Evolutionary conservation across 306 rosid species (phyloP), one percentile per base, ranked within the genome.

Genomic region (Gillenia trifoliata): DNA sequence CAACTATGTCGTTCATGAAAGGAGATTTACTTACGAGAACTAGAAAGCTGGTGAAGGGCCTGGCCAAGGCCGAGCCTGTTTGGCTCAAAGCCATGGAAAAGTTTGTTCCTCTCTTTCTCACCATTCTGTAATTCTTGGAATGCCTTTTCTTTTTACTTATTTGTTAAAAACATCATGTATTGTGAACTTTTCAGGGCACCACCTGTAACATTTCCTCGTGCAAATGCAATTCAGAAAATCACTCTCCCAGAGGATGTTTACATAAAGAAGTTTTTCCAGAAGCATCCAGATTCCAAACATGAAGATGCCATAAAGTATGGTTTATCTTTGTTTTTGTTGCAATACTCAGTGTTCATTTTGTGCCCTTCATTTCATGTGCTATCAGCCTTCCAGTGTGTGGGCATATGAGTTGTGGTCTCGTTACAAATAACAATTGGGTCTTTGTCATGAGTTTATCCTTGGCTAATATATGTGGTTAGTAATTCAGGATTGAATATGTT

Each of bases 41-140:
- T 29, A 80, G 87, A 82, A 93, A 89, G 92, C 91, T 93, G 16
- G 96, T 91, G 29, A 91, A 89, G 84, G 98, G 98, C 56, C 66
- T 88, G 69, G 98, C 97, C 76, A 84, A 75, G 80, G 81, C 91
- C 0, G 90, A 93, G 82, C 97, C 98, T 22, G 59, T 84, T 49
- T 93, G 97, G 97, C 92, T 91, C 83, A 93, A 93, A 85, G 98
- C 96, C 82, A 91, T 91, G 98, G 92, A 91, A 78, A 90, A 83
- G 97, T 91, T 43, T 31, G 87, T 77, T 66, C 66, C 72, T 66
- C 64, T 61, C 63, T 72, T 74, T 70, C 59, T 57, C 40, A 61
- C 60, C 33, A 13, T 60, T 26, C 33, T 60, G 33, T 60, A 16
- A 60, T 60, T 60, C 64, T 29, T 62, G 40, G 9, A 30, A 15